Evolutionary conservation across 345 rosid genomes (phyloP), one percentile per base, ranked within the genome.

Genomic region (Odontarrhena argentea): DNA sequence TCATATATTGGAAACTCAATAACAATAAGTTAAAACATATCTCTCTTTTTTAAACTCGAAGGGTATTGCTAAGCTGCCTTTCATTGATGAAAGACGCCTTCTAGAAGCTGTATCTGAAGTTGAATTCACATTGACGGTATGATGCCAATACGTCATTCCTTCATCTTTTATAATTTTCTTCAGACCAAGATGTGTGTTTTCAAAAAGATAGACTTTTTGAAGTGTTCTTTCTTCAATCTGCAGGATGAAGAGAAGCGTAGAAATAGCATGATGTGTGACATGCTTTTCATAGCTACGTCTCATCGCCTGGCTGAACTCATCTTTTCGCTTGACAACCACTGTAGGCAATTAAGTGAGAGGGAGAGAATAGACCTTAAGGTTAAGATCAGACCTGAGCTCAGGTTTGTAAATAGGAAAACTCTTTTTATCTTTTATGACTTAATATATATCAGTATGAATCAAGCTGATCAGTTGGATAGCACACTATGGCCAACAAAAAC

Each of bases 51-150:
- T 54, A 44, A 32, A 32, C 36, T 30, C 67, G 26, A 47, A 92
- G 97, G 97, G 96, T 66, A 84, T 91, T 74, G 97, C 97, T 3
- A 91, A 91, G 77, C 74, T 95, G 78, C 99, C 99, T 58, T 95
- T 95, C 77, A 95, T 95, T 60, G 97, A 87, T 49, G 99, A 95
- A 78, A 78, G 42, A 53, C 93, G 96, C 63, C 96, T 95, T 73
- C 86, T 95, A 71, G 78, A 73, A 0, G 97, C 87, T 82, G 96
- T 89, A 72, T 76, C 79, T 32, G 83, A 89, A 71, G 50, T 95
- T 32, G 97, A 91, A 60, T 77, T 78, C 45, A 85, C 90, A 7
- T 70, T 94, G 77, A 92, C 91, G 74, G 98, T 92, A 89, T 46
- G 53, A 15, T 74, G 12, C 40, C 62, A 18, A 41, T 9, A 46